Evolutionary conservation across 192 early-diverging fungal species (phyloP).

Genomic region (Linnemannia schmuckeri): DNA sequence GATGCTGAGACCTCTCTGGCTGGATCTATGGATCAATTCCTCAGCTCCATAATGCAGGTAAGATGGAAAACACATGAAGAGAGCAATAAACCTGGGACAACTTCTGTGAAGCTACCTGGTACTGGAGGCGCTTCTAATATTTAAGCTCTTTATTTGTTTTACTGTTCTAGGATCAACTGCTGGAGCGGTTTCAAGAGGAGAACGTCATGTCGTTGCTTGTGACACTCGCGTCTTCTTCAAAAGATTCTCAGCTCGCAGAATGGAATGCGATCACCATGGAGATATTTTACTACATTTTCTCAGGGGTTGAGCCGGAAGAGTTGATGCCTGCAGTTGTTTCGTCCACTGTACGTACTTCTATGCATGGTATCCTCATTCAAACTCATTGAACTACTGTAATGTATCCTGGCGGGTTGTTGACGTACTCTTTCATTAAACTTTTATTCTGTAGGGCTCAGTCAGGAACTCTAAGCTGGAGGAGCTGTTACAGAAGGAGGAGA

Average conservation of each 20-base stretch:
- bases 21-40: slow-evolving; percentile 66
- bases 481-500: slow-evolving; percentile 38
- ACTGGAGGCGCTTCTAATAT: slow-evolving; percentile 16
- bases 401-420: not conserved
- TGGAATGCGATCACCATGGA: slow-evolving; percentile 76
- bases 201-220: slow-evolving; percentile 78
- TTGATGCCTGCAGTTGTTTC: slow-evolving; percentile 28
- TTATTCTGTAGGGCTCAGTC: slow-evolving; percentile 6
- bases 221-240: slow-evolving; percentile 75
- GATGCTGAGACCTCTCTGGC: slow-evolving; percentile 73
- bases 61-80: not conserved
- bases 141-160: not conserved
- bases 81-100: not conserved
- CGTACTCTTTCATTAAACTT: not conserved
- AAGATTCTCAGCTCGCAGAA: slow-evolving; percentile 68
- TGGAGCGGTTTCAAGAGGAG: slow-evolving; percentile 68
- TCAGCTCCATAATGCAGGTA: slow-evolving; percentile 77
- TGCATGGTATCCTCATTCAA: not conserved
- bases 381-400: not conserved
- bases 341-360: slow-evolving; percentile 9
- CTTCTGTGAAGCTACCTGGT: not conserved
- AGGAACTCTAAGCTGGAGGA: slow-evolving; percentile 42
- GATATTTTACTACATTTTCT: slow-evolving; percentile 72
- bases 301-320: slow-evolving; percentile 64
- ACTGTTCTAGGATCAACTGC: slow-evolving; percentile 62